These are phyloP conservation scores for Solanum chacoense DNA, from an alignment of 305 asterid genomes.

Conservation along the genomic window DNA sequence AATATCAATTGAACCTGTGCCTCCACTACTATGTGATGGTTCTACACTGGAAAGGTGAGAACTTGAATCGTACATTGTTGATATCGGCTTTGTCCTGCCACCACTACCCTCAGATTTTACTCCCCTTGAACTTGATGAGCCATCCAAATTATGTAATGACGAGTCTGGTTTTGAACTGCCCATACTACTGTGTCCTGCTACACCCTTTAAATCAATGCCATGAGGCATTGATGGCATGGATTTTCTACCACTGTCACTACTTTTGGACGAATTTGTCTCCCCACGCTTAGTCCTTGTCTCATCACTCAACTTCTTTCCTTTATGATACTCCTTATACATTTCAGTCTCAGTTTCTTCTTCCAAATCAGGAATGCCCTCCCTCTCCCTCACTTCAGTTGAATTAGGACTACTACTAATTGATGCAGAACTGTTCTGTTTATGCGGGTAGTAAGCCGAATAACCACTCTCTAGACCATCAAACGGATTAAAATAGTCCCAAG, in stretches of 20 bases:
- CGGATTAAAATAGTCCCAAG: constrained; percentile 74
- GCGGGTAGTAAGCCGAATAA: constrained; percentile 27
- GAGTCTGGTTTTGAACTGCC: constrained; percentile 15
- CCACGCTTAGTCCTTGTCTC: constrained; percentile 22
- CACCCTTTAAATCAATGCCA: constrained; percentile 6
- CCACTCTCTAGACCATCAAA: constrained; percentile 46
- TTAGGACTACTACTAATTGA: constrained; percentile 73
- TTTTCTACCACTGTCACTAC: constrained; percentile 2
- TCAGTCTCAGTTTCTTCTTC: constrained; percentile 92
- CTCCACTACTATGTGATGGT: constrained; percentile 27
- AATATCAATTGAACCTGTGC: constrained; percentile 31
- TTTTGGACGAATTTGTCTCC: constrained; percentile 25
- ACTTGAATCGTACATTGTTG: constrained; percentile 18
- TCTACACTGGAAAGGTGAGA: constrained; percentile 5
- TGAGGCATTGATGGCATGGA: neutral
- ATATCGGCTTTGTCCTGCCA: constrained; percentile 18
- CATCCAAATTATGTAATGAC: constrained; percentile 37
- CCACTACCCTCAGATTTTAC: constrained; percentile 24
- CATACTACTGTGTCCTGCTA: neutral
- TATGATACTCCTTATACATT: constrained; percentile 27
- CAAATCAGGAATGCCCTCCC: constrained; percentile 96
- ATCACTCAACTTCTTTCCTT: constrained; percentile 24
- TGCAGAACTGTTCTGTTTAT: constrained; percentile 28
- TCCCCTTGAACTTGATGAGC: constrained; percentile 14
- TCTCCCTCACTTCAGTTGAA: constrained; percentile 81